Conservation (phyloP, 805 yeast genomes). For the Myxozyma nipponensis region DNA sequence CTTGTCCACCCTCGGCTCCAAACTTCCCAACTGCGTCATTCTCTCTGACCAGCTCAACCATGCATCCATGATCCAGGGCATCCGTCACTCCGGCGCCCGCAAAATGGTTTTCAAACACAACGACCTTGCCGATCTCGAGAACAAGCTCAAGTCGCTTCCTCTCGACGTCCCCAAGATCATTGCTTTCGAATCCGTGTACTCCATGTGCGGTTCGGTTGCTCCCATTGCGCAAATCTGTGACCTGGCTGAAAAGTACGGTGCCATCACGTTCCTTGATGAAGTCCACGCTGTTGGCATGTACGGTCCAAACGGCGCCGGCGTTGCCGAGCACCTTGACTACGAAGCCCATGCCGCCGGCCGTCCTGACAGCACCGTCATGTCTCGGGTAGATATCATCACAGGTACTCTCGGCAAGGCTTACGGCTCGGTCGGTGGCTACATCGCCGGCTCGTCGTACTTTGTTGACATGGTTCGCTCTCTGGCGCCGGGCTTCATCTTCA, state of each 20-base stretch:
- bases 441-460: constrained; percentile 78
- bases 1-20: constrained; percentile 83
- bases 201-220: constrained; percentile 97
- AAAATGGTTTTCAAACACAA: constrained; percentile 93
- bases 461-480: constrained; percentile 95
- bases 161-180: constrained; percentile 86
- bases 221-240: constrained; percentile 92
- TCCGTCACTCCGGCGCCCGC: constrained; percentile 79
- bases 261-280: constrained; percentile 93
- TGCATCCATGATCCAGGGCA: constrained; percentile 97
- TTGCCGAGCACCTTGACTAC: constrained; percentile 93
- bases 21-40: constrained; percentile 81
- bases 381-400: constrained; percentile 90
- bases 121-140: constrained; percentile 78
- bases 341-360: constrained; percentile 63
- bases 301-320: constrained; percentile 99
- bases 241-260: constrained; percentile 96
- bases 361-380: constrained; percentile 62
- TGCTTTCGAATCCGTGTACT: constrained; percentile 95
- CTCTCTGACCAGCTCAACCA: constrained; percentile 93
- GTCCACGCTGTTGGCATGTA: constrained; percentile 99
- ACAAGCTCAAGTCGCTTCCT: constrained; percentile 72
- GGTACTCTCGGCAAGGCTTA: constrained; percentile 97
- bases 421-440: constrained; percentile 97
- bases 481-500: constrained; percentile 96